Conservation (phyloP, 257 asterid species). For the Rhazya stricta region DNA sequence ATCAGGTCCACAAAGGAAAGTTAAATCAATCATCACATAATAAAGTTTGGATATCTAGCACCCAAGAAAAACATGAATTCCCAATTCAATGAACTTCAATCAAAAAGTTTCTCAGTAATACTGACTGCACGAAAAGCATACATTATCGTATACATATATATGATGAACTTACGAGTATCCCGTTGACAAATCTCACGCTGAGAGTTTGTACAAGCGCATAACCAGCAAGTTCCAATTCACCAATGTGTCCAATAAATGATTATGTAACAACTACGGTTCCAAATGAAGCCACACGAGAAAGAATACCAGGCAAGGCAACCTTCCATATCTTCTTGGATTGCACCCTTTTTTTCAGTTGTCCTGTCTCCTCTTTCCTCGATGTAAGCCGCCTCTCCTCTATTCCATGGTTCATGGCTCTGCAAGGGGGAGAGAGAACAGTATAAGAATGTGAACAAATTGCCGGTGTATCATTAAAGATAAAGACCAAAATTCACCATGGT, state of each 20-base stretch:
- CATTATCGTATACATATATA: not conserved
- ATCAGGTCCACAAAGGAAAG: not conserved
- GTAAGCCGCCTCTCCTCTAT: conserved; percentile 44
- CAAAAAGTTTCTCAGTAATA: not conserved
- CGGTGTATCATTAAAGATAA: not conserved
- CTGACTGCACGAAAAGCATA: not conserved
- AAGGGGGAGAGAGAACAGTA: not conserved
- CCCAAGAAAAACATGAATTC: not conserved
- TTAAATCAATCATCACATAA: no score
- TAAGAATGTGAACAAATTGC: not conserved
- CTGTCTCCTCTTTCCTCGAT: conserved; percentile 33
- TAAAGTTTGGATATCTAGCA: no score
- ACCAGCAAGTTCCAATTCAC: conserved; percentile 61
- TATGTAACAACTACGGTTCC: conserved; percentile 66
- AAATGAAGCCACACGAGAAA: conserved; percentile 63
- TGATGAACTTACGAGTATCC: conserved; percentile 49
- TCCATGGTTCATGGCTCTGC: conserved; percentile 49
- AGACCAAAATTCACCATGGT: not conserved
- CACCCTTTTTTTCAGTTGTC: conserved; percentile 42
- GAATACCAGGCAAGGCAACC: conserved; percentile 75
- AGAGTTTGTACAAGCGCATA: conserved; percentile 76
- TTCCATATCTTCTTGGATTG: conserved; percentile 78
- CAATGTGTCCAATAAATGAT: conserved; percentile 62
- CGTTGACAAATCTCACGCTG: conserved; percentile 63
- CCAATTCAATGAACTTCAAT: not conserved